phyloP scores from a whole-genome alignment of 192 early-diverging fungal genomes.

The Backusella australiensis region DNA sequence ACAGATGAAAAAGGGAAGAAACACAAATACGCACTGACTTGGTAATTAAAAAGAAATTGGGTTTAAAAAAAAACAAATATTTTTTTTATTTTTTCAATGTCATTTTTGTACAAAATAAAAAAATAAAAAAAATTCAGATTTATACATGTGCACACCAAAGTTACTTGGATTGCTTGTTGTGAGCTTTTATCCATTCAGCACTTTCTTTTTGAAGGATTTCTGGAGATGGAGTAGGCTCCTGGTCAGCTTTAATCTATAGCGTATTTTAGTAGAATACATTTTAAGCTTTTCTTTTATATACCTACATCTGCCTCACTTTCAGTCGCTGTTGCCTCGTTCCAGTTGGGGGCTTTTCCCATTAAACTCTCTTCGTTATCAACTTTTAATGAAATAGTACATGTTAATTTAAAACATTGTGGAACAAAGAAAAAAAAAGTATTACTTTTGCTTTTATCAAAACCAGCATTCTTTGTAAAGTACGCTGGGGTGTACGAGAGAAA shows the following conservation, averaged over 20 bases:
- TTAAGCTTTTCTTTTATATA: not conserved
- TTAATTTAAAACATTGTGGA: not conserved
- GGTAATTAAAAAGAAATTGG: not conserved
- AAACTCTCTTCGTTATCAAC: not conserved
- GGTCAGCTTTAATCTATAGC: slow-evolving; percentile 1
- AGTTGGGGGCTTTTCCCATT: not conserved
- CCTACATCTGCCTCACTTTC: slow-evolving; percentile 12
- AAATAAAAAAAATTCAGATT: not conserved
- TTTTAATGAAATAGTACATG: not conserved
- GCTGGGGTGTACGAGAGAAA: not conserved
- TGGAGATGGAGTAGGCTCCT: not conserved
- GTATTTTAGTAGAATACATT: too few relatives aligned
- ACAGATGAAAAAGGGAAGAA: slow-evolving; percentile 15
- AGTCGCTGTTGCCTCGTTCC: not conserved
- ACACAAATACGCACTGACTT: slow-evolving; percentile 11
- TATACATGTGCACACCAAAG: not conserved
- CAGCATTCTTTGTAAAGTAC: not conserved
- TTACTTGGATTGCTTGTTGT: not conserved
- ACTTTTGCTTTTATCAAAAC: not conserved
- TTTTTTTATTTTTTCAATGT: not conserved
- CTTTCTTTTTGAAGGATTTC: not conserved
- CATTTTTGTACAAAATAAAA: not conserved
- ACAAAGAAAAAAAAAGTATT: not conserved
- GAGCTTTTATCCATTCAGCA: not conserved
- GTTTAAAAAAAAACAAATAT: not conserved